These are phyloP conservation scores for Penicillium coprophilum DNA, from an alignment of 495 filamentous ascomycete genomes.

Conservation along the genomic window DNA sequence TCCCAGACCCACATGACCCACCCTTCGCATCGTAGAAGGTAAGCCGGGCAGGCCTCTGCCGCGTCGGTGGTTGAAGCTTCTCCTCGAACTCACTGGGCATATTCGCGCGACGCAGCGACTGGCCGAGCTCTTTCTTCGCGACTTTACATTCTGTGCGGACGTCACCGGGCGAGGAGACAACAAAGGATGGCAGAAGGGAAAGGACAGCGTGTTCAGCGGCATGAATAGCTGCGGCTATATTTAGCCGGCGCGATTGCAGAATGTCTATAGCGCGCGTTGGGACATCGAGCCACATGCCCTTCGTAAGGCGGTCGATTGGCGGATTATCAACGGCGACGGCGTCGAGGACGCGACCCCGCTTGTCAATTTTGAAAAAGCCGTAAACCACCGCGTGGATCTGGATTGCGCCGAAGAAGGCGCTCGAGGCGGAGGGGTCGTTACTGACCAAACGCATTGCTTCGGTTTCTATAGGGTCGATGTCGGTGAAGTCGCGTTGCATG, in stretches of 20 bases:
- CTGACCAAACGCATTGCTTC: constrained; percentile 73
- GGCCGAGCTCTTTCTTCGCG: constrained; percentile 60
- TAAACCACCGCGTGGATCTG: constrained; percentile 83
- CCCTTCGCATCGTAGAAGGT: constrained; percentile 97
- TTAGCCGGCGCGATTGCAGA: constrained; percentile 65
- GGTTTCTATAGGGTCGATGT: constrained; percentile 89
- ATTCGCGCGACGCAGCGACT: constrained; percentile 32
- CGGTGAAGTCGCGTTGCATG: constrained; percentile 88
- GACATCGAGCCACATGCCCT: constrained; percentile 97
- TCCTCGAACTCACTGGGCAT: constrained; percentile 18
- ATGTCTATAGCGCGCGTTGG: constrained; percentile 77
- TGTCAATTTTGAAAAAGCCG: constrained; percentile 94
- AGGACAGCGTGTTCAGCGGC: constrained; percentile 91
- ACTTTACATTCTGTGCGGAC: constrained; percentile 97
- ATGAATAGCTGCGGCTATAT: constrained; percentile 88
- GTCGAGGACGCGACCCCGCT: constrained; percentile 78
- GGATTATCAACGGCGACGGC: constrained; percentile 92
- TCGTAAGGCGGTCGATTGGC: constrained; percentile 76
- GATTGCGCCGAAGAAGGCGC: constrained; percentile 83
- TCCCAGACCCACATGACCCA: constrained; percentile 77
- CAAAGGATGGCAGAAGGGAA: constrained; percentile 83
- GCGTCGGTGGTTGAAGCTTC: constrained; percentile 45
- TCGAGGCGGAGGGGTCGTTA: constrained; percentile 39
- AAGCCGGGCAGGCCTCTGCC: constrained; percentile 85
- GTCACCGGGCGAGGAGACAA: constrained; percentile 81